These are phyloP conservation scores for Fusarium multiceps DNA, from an alignment of 2,329 filamentous ascomycete species.

Conservation along the genomic window DNA sequence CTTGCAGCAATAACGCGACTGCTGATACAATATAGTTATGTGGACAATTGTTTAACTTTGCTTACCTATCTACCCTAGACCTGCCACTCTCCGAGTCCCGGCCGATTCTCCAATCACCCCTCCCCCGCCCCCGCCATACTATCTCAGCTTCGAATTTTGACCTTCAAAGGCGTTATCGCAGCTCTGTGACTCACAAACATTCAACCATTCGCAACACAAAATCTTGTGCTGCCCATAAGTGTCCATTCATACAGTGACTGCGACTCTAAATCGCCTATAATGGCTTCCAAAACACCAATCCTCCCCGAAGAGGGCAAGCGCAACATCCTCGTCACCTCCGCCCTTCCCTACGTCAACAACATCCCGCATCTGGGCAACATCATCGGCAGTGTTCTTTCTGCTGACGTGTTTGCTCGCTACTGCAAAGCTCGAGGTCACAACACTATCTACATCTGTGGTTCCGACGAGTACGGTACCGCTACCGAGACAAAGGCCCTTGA, in stretches of 20 bases:
- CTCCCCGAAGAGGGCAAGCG: constrained; percentile 78
- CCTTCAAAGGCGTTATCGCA: constrained; percentile 35
- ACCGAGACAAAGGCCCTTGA: constrained; percentile 96
- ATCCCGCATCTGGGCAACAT: constrained; percentile 90
- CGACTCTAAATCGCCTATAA: constrained; percentile 26
- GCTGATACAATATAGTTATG: background rate
- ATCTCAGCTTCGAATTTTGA: constrained; percentile 41
- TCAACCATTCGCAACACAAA: background rate
- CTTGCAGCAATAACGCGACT: background rate
- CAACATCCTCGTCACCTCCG: constrained; percentile 91
- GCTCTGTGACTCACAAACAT: constrained; percentile 42
- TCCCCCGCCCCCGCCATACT: constrained; percentile 43
- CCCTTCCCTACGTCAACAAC: constrained; percentile 83
- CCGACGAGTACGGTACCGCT: constrained; percentile 95
- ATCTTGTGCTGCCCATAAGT: constrained; percentile 1
- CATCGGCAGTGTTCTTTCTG: constrained; percentile 86
- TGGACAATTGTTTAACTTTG: background rate
- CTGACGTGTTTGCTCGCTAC: constrained; percentile 87
- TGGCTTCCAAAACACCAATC: constrained; percentile 55
- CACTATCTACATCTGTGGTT: constrained; percentile 86
- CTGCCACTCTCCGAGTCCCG: background rate
- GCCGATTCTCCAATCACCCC: constrained; percentile 26
- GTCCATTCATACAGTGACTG: background rate
- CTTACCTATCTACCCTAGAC: constrained; percentile 28
- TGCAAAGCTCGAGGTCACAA: constrained; percentile 82